Conservation (phyloP, 257 asterid genomes). For the Nicotiana sylvestris region DNA sequence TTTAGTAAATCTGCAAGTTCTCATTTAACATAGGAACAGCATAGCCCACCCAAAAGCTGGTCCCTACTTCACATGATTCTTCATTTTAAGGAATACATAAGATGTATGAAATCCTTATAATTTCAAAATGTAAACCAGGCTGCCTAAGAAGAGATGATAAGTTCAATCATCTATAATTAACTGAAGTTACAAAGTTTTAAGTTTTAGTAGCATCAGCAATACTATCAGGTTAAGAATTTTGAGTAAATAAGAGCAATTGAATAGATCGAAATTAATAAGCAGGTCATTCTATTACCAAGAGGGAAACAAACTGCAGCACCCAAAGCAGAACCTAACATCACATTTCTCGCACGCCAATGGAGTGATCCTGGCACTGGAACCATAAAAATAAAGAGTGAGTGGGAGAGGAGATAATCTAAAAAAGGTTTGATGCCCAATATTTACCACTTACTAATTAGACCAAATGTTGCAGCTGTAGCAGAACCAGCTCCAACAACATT, state of each 20-base stretch:
- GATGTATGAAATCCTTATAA: not conserved
- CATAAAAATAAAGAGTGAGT: slow-evolving; percentile 14
- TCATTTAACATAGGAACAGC: not conserved
- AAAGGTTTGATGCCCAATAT: not conserved
- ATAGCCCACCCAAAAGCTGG: not conserved
- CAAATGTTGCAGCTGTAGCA: slow-evolving; percentile 88
- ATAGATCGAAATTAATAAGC: not conserved
- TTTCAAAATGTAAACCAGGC: not conserved
- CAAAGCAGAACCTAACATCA: slow-evolving; percentile 79
- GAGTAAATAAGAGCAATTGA: not conserved
- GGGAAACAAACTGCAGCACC: slow-evolving; percentile 95
- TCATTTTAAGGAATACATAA: not conserved
- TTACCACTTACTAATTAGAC: slow-evolving; percentile 64
- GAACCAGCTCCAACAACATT: slow-evolving; percentile 97
- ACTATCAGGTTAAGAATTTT: not conserved
- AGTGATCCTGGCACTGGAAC: slow-evolving; percentile 89
- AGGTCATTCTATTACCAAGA: slow-evolving; percentile 50
- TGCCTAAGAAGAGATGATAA: not conserved
- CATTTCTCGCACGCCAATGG: slow-evolving; percentile 81
- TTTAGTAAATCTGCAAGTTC: slow-evolving; percentile 12
- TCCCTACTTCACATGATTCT: not conserved
- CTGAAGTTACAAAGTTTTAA: not conserved
- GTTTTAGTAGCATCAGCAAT: not conserved
- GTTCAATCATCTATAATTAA: not conserved
- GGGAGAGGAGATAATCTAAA: slow-evolving; percentile 1